Conservation (phyloP, 306 rosid species). For the Luffa acutangula region DNA sequence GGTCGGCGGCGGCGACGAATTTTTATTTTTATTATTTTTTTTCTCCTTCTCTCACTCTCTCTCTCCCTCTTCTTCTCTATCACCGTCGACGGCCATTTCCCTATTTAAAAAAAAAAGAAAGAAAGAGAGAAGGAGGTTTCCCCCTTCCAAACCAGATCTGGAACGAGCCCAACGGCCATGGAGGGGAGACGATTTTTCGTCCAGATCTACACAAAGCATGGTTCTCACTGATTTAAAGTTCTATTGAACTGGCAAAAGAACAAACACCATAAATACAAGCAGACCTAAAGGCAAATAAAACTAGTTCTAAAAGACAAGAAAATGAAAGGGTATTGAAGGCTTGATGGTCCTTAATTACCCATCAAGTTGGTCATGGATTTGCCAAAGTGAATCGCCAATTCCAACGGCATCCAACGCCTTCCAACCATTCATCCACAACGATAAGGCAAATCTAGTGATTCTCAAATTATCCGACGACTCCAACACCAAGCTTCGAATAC, state of each 20-base stretch:
- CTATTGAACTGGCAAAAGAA: not conserved
- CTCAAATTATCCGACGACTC: slow-evolving; percentile 55
- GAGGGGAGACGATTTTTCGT: too few species aligned
- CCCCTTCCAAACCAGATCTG: too few species aligned
- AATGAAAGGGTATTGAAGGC: not conserved
- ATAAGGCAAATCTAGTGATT: slow-evolving; percentile 47
- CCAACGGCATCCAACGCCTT: slow-evolving; percentile 68
- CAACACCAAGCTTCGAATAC: slow-evolving; percentile 53
- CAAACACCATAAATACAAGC: slow-evolving; percentile 1
- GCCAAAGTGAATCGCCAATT: slow-evolving; percentile 40
- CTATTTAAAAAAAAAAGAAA: too few species aligned
- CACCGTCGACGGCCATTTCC: too few species aligned
- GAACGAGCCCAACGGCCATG: too few species aligned
- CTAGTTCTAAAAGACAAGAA: not conserved
- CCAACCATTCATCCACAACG: slow-evolving; percentile 67
- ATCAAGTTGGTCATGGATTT: slow-evolving; percentile 23
- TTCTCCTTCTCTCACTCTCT: too few species aligned
- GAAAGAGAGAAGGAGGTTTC: too few species aligned
- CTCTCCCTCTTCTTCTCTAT: too few species aligned
- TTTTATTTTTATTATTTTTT: too few species aligned
- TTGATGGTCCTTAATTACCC: slow-evolving; percentile 21
- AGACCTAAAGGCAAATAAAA: not conserved
- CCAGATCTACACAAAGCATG: not conserved
- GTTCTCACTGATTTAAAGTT: not conserved
- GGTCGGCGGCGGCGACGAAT: too few species aligned